Conservation (phyloP, 805 yeast species). For the Priceomyces haplophilus region DNA sequence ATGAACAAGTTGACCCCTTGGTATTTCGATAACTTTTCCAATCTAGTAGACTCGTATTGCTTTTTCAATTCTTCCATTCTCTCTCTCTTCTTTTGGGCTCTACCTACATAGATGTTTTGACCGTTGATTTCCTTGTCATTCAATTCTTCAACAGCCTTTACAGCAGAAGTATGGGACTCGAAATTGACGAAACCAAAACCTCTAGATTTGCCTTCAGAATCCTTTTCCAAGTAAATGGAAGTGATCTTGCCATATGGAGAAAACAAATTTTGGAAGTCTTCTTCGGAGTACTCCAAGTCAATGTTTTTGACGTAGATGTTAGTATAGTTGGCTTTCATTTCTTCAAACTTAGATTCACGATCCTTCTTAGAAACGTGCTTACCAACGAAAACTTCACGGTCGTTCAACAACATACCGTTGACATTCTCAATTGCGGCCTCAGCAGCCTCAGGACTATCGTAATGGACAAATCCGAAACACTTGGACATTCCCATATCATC, state of each 20-base stretch:
- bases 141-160: constrained; percentile 85
- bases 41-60: constrained; percentile 88
- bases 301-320: constrained; percentile 94
- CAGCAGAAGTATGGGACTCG: constrained; percentile 83
- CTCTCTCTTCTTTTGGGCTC: constrained; percentile 99
- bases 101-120: constrained; percentile 88
- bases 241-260: constrained; percentile 74
- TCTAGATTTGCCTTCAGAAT: constrained; percentile 81
- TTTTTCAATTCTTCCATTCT: constrained; percentile 93
- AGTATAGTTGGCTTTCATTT: constrained; percentile 88
- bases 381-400: constrained; percentile 92
- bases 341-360: constrained; percentile 90
- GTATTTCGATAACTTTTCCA: constrained; percentile 88
- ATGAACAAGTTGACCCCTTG: constrained; percentile 97
- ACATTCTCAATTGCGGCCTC: constrained; percentile 93
- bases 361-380: constrained; percentile 90
- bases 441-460: constrained; percentile 90
- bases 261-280: constrained; percentile 71
- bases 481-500: constrained; percentile 89
- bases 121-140: constrained; percentile 85
- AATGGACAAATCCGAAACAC: constrained; percentile 97
- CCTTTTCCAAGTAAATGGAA: constrained; percentile 76
- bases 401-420: constrained; percentile 97
- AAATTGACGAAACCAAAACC: constrained; percentile 97
- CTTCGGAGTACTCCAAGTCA: constrained; percentile 64